Evolutionary conservation across 1,284 basidiomycete genomes (phyloP), one percentile per base, ranked within the genome.

Genomic region (Malassezia nana): DNA sequence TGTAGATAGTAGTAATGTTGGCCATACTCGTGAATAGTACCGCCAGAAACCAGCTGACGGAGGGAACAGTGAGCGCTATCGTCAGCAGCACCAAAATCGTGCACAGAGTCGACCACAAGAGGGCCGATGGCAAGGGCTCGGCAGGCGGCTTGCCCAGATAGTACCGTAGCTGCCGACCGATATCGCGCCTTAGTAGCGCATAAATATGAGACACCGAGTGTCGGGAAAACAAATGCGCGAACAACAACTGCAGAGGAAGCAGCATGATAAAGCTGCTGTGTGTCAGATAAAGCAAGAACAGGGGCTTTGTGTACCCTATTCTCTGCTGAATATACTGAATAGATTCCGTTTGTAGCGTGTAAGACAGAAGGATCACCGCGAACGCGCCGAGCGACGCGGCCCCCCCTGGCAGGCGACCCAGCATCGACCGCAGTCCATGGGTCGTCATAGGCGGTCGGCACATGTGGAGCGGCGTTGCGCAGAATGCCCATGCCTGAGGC

Each of bases 1-100:
- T 74, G 62, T 74, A 74, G 46, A 74, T 71, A 30, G 69, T 60
- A 0, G 70, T 74, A 44, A 74, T 68, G 45, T 74, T 70, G 5
- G 67, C 69, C 72, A 74, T 74, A 39, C 60, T 63, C 13, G 72
- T 74, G 52, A 71, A 58, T 0, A 69, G 71, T 6, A 73, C 69
- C 1, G 71, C 69, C 20, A 63, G 57, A 44, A 72, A 73, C 72
- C 72, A 74, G 46, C 68, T 71, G 20, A 74, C 50, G 1, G 72
- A 65, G 0, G 72, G 70, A 1, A 74, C 38, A 1, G 68, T 69
- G 40, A 74, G 60, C 22, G 65, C 68, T 3, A 69, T 16, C 6
- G 67, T 72, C n/a, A 74, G 35, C 6, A 69, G 50, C 25, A 45
- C 6, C 15, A 72, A 46, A 0, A 74, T 53, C 2, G 57, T 38